A percentile compares a stretch with the other conserved stretches of the same genome.
Evolutionary conservation across 139 green algal species (phyloP).

Genomic region (Astrephomene gubernaculifera): DNA sequence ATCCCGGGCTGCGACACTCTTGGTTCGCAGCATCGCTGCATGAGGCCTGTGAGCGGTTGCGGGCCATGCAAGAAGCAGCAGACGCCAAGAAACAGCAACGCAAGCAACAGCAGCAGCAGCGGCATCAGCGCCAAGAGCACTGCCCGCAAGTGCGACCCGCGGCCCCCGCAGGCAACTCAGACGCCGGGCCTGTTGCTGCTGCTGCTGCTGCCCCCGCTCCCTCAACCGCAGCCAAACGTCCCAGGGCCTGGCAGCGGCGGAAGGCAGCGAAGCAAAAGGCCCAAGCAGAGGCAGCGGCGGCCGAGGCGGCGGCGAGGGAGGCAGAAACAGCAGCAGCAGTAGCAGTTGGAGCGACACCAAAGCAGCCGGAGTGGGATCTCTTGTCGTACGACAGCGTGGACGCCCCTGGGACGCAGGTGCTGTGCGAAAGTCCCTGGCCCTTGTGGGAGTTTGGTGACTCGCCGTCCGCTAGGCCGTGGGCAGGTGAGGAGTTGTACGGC

Average conservation of each 20-base stretch:
- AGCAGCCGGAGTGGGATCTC: conserved; percentile 22
- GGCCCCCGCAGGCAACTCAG: background rate
- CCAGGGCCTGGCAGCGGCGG: conserved; percentile 30
- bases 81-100: background rate
- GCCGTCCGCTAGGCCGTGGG: background rate
- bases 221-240: background rate
- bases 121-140: background rate
- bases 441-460: conserved; percentile 41
- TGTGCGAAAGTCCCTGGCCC: conserved; percentile 33
- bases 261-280: conserved; percentile 32
- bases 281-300: conserved; percentile 11
- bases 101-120: background rate
- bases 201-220: background rate
- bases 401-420: conserved; percentile 27
- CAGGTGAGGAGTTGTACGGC: conserved; percentile 1
- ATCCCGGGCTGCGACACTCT: background rate
- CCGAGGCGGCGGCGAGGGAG: background rate
- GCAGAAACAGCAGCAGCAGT: background rate
- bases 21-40: background rate
- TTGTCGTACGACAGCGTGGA: conserved; percentile 25
- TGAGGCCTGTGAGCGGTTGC: background rate
- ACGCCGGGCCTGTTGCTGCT: background rate
- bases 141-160: background rate
- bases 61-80: background rate
- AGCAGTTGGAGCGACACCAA: background rate